A percentile compares a stretch with the other conserved stretches of the same genome.
phyloP scores from a whole-genome alignment of 2,329 filamentous ascomycete species.

The Blumeriella jaapii region DNA sequence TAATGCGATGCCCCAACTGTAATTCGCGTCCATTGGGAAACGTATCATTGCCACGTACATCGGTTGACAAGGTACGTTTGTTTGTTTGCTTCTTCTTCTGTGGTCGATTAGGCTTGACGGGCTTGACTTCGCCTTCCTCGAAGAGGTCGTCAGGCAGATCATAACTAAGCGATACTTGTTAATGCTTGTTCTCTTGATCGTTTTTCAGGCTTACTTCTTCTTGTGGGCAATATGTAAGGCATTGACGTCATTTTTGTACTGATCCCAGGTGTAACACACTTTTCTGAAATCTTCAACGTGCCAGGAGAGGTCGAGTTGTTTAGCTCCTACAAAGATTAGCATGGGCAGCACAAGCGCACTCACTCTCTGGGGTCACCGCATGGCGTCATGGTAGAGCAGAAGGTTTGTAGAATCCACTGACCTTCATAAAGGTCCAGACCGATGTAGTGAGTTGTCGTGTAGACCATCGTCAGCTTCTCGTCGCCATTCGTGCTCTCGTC shows the following conservation, averaged over 20 bases:
- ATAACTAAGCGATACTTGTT: conserved; percentile 42
- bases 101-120: conserved; percentile 26
- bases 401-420: conserved; percentile 31
- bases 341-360: conserved; percentile 17
- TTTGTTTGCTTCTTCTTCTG: conserved; percentile 22
- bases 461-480: conserved; percentile 38
- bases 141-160: conserved; percentile 88
- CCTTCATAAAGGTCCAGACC: conserved; percentile 70
- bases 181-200: background rate
- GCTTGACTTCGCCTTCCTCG: conserved; percentile 62
- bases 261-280: conserved; percentile 65
- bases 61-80: conserved; percentile 23
- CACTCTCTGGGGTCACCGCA: background rate
- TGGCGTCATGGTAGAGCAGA: background rate
- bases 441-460: conserved; percentile 90
- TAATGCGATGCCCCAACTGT: no score
- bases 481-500: conserved; percentile 30
- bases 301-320: conserved; percentile 65
- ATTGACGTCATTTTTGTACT: conserved; percentile 64
- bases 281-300: conserved; percentile 80
- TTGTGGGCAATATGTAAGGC: conserved; percentile 64
- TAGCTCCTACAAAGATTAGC: conserved; percentile 42
- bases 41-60: conserved; percentile 24
- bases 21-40: conserved; percentile 7
- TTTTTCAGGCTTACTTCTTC: conserved; percentile 55